Conservation (phyloP, 2,329 filamentous ascomycete genomes). For the Calycina herbarum region DNA sequence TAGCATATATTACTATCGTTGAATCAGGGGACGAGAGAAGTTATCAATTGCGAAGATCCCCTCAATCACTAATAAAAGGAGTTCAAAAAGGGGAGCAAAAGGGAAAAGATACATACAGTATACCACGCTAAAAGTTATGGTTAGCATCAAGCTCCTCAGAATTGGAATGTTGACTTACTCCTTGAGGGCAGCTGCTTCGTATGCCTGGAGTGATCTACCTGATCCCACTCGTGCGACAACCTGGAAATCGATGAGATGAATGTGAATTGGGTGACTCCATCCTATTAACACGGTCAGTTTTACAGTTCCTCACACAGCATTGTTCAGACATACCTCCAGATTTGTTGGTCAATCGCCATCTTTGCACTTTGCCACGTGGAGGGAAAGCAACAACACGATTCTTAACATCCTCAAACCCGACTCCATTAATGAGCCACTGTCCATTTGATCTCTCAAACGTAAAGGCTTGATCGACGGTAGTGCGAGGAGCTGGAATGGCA, state of each 20-base stretch:
- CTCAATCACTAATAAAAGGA: too few relatives aligned
- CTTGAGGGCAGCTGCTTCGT: conserved; percentile 56
- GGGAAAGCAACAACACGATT: conserved; percentile 52
- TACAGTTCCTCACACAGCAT: not conserved
- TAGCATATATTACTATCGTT: not conserved
- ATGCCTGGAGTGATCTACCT: conserved; percentile 42
- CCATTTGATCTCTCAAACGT: conserved; percentile 46
- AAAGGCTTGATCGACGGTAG: conserved; percentile 46
- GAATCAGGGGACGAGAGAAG: too few relatives aligned
- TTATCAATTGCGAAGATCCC: too few relatives aligned
- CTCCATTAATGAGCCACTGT: conserved; percentile 53
- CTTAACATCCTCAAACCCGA: conserved; percentile 47
- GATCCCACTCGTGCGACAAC: conserved; percentile 48
- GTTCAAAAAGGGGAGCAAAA: too few relatives aligned
- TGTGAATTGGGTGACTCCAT: conserved; percentile 44
- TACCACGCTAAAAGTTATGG: too few relatives aligned
- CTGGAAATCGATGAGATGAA: conserved; percentile 60
- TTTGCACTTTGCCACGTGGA: conserved; percentile 47
- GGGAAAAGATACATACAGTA: too few relatives aligned
- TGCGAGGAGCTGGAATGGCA: conserved; percentile 41
- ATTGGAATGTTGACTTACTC: conserved; percentile 37
- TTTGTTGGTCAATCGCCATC: conserved; percentile 37
- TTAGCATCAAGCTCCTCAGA: too few relatives aligned
- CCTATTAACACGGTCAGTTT: not conserved
- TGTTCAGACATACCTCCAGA: conserved; percentile 15